phyloP scores from a whole-genome alignment of 345 rosid species.

The Euclidium syriacum region DNA sequence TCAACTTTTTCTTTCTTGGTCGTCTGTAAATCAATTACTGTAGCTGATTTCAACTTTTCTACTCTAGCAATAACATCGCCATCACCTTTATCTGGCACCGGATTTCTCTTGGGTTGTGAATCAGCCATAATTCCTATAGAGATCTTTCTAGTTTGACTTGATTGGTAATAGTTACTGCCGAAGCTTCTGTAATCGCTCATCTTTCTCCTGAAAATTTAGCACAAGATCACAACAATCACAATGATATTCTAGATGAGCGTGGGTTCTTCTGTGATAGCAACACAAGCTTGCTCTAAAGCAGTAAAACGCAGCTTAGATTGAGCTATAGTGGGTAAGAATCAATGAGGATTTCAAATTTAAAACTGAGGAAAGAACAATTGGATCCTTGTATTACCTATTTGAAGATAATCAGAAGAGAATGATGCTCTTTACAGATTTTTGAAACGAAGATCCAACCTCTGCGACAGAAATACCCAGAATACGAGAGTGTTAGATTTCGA shows the following conservation, averaged over 20 bases:
- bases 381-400: not conserved
- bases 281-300: not conserved
- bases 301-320: not conserved
- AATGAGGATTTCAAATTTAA: not conserved
- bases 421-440: not conserved
- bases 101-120: constrained; percentile 40
- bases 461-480: not conserved
- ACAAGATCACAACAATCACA: not conserved
- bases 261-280: not conserved
- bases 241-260: not conserved
- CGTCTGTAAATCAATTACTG: constrained; percentile 26
- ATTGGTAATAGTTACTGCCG: constrained; percentile 48
- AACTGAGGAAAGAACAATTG: not conserved
- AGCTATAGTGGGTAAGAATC: not conserved
- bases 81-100: constrained; percentile 30
- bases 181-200: constrained; percentile 53
- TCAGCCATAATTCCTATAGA: constrained; percentile 72
- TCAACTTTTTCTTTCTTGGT: constrained; percentile 29
- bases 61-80: constrained; percentile 24
- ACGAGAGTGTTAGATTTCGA: constrained; percentile 1
- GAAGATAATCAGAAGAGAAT: not conserved
- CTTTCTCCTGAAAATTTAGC: constrained; percentile 39
- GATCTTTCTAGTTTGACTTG: constrained; percentile 75
- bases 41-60: constrained; percentile 30
- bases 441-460: not conserved